Evolutionary conservation across 495 filamentous ascomycete species (phyloP).

Genomic region (Aspergillus steynii): DNA sequence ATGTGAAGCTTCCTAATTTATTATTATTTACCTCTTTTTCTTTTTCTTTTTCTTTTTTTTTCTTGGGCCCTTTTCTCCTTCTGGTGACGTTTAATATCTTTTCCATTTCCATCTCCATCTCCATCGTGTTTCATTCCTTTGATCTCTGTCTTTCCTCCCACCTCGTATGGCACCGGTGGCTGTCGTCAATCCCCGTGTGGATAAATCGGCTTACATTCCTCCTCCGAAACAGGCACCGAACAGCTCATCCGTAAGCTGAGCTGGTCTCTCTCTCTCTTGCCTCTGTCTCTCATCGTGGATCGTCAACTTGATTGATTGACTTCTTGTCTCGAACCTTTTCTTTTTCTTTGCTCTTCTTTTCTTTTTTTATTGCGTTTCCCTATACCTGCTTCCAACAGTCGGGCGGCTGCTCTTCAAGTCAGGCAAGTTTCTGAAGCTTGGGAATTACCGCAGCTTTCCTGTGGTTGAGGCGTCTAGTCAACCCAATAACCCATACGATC

Average conservation of each 20-base stretch:
- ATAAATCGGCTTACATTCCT: constrained; percentile 25
- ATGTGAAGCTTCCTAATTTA: constrained; percentile 15
- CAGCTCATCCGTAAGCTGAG: constrained; percentile 21
- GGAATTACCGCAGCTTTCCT: constrained; percentile 32
- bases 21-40: constrained; percentile 11
- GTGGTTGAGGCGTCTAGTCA: constrained; percentile 19
- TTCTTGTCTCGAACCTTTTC: too few species aligned
- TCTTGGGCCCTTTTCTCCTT: constrained; percentile 4
- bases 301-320: background rate
- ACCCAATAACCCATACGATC: constrained; percentile 14
- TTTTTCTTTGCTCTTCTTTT: too few species aligned
- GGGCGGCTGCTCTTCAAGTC: too few species aligned
- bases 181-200: constrained; percentile 18
- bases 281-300: background rate
- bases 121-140: constrained; percentile 8
- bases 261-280: constrained; percentile 1
- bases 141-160: constrained; percentile 4
- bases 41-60: constrained; percentile 12
- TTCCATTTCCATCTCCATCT: constrained; percentile 3
- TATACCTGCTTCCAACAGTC: too few species aligned
- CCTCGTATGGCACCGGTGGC: constrained; percentile 21
- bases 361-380: too few species aligned
- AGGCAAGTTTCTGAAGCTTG: constrained; percentile 16
- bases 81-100: constrained; percentile 11
- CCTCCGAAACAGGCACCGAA: constrained; percentile 19